These are phyloP conservation scores for Penicillium janthinellum DNA, from an alignment of 2,329 filamentous ascomycete species.

Conservation along the genomic window DNA sequence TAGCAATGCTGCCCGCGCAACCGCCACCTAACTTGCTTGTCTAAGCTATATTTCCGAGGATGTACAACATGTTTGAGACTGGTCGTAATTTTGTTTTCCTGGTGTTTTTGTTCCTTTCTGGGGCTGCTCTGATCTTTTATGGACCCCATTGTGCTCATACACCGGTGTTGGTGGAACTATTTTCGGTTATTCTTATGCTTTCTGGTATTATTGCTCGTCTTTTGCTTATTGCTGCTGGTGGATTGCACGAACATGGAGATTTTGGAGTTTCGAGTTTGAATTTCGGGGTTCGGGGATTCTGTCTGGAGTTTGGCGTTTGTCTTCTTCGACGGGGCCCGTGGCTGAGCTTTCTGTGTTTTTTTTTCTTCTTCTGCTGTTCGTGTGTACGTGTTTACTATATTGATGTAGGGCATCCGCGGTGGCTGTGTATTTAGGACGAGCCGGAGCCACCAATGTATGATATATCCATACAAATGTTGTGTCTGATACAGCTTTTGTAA, in stretches of 20 bases:
- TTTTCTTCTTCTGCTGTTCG: neutral
- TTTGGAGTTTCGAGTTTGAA: neutral
- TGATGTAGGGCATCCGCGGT: constrained; percentile 14
- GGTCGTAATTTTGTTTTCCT: constrained; percentile 9
- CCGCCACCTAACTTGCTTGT: constrained; percentile 29
- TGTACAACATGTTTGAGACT: constrained; percentile 20
- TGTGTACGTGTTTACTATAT: constrained; percentile 1
- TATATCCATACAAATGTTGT: constrained; percentile 15
- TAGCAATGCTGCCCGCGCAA: constrained; percentile 41
- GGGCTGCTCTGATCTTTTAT: constrained; percentile 1
- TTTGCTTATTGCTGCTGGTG: constrained; percentile 7
- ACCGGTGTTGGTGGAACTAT: constrained; percentile 20
- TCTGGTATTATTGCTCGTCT: neutral
- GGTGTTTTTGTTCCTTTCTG: constrained; percentile 1
- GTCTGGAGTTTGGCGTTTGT: neutral
- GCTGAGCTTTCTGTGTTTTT: neutral
- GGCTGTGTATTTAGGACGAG: constrained; percentile 25
- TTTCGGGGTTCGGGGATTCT: neutral
- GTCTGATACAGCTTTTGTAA: neutral
- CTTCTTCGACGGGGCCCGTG: neutral
- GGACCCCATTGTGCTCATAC: constrained; percentile 15
- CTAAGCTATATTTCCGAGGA: constrained; percentile 4
- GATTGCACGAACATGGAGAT: neutral
- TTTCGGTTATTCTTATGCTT: neutral
- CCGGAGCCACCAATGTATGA: constrained; percentile 18